These are phyloP conservation scores for Peronospora destructor DNA, from an alignment of 352 stramenopile species.

Conservation along the genomic window DNA sequence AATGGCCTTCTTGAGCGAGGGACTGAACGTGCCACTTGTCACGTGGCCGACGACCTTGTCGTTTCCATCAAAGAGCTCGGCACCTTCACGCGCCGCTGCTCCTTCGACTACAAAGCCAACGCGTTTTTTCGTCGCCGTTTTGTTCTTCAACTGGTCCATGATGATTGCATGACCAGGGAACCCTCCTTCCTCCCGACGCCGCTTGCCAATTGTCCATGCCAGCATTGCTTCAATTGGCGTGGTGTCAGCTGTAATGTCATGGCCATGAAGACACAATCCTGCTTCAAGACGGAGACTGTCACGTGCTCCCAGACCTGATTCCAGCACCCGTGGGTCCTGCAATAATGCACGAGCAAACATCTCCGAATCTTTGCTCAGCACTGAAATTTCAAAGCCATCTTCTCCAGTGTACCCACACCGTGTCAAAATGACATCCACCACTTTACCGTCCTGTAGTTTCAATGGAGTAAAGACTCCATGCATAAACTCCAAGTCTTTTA, in stretches of 20 bases:
- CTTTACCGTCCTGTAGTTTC: constrained; percentile 23
- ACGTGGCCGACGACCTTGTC: constrained; percentile 86
- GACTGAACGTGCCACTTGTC: constrained; percentile 95
- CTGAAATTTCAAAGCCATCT: constrained; percentile 98
- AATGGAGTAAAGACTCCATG: constrained; percentile 87
- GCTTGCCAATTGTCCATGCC: constrained; percentile 90
- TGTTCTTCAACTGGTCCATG: constrained; percentile 92
- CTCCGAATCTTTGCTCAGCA: constrained; percentile 52
- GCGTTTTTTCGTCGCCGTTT: constrained; percentile 90
- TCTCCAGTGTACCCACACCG: constrained; percentile 99
- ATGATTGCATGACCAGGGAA: constrained; percentile 94
- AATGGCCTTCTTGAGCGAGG: constrained; percentile 93
- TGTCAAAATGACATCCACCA: constrained; percentile 85
- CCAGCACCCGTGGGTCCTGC: constrained; percentile 75
- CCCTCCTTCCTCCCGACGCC: constrained; percentile 76
- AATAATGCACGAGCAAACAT: constrained; percentile 55
- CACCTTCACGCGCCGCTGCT: constrained; percentile 88
- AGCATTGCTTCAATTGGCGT: constrained; percentile 93
- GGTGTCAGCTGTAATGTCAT: constrained; percentile 94
- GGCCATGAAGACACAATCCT: constrained; percentile 97
- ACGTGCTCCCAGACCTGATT: constrained; percentile 91
- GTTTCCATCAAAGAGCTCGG: constrained; percentile 88
- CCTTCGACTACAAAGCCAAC: constrained; percentile 95
- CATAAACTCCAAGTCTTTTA: constrained; percentile 95
- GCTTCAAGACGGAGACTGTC: constrained; percentile 97